Base-by-base conservation (phyloP, 805 yeast species). In the Saccharomycopsis olivae region DNA sequence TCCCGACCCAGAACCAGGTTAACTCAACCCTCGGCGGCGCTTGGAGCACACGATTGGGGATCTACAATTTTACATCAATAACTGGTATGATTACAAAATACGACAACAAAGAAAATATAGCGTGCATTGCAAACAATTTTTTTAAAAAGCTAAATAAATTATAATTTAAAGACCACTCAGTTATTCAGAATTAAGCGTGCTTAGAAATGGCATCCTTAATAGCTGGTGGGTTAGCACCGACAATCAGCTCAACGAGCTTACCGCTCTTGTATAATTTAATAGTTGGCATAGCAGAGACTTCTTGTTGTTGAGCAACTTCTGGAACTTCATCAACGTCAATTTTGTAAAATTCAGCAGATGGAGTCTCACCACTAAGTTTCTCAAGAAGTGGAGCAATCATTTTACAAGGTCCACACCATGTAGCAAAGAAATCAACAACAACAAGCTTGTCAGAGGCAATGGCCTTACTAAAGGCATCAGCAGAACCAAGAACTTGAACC, bases 341-440 rank as follows among this genome's bases (percentile, higher is more conserved):
- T 72, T 89, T 87, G 74, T 73, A 70, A 73, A 92, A 89, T 52
- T 69, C 73, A 52, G 80, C 85, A 40, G 66, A 62, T 21, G 77
- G 49, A 73, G 78, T 78, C 55, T 68, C 65, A 35, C 58, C 58
- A 32, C 87, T 67, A 56, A 88, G 79, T 61, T 81, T 80, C 58
- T 88, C 95, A 53, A 89, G 66, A 66, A 85, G 67, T 53, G 98
- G 98, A 41, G 96, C 88, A 64, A 92, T 81, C 77, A 84, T 84
- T 73, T 89, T 92, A 72, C 98, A 89, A 47, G 98, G 97, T 53
- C 96, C 96, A 65, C 98, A 89, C 96, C 97, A 92, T 47, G 88
- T 77, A 54, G 97, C 97, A 58, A 75, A 88, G 69, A 89, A 92
- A 69, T 92, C 97, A 52, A 92, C 85, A 52, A 92, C 88, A 52